Evolutionary conservation across 163 green algal genomes (phyloP), one percentile per base, ranked within the genome.

Genomic region (Coccomyxa subellipsoidea): DNA sequence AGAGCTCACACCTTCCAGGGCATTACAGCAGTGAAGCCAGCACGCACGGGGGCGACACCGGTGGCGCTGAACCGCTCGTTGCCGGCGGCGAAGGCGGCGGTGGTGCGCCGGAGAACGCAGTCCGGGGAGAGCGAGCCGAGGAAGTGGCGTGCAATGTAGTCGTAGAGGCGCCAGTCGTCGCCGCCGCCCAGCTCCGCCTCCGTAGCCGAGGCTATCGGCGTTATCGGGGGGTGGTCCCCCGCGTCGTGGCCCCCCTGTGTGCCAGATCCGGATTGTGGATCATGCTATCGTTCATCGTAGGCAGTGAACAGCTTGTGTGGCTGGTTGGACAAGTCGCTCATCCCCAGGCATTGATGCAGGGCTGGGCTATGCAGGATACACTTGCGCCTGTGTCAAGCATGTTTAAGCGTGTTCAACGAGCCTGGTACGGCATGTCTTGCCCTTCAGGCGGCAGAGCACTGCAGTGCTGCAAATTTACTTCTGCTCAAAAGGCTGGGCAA

Each of bases 201-300:
- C 1, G 89, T 93, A 9, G 89, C 90, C 12, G 82, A 80, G 15
- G 85, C 73, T 38, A 94, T 84, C 32, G 93, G 94, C 15, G 93
- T 96, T 87, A 97, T 96, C 54, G 94, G 94, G 27, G 94, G 93
- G 84, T 97, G 94, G 86, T 96, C 93, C n/a, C 93, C 91, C 72
- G 81, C 91, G 76, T 96, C 91, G 3, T 76, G 86, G 31, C 85
- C 92, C 31, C 85, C 86, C 87, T 93, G 84, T 54, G 76, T 54
- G 47, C 59, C 40, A 54, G 40, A 54, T 54, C 10, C 10, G 40
- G 10, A 54, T 10, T 54, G 10, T 54, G 8, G 10, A 10, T 8
- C 10, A 23, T n/a, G n/a, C n/a, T n/a, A n/a, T n/a, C n/a, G n/a
- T n/a, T n/a, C n/a, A n/a, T n/a, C n/a, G n/a, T n/a, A n/a, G n/a